Evolutionary conservation across 2,329 filamentous ascomycete species (phyloP), one percentile per base, ranked within the genome.

Genomic region (Didymellaceae sp.): DNA sequence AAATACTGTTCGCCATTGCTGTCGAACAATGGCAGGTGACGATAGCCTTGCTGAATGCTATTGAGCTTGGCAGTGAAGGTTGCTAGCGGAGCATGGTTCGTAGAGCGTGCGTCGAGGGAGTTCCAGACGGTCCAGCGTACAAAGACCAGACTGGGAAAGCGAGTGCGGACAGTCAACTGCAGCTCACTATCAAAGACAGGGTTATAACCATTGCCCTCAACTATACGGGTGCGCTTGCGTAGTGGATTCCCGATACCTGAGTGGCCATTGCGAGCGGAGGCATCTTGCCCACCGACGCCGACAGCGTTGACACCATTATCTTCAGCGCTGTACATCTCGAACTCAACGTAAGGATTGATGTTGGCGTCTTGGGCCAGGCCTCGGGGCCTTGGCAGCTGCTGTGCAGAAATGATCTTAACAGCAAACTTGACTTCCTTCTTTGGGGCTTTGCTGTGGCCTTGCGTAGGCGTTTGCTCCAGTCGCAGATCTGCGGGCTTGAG

Each of bases 241-340:
- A 92, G 84, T 6, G 90, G 90, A 47, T 86, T 82, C 18, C 86
- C 86, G 45, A 88, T 84, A 5, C 86, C 86, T 42, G 85, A 86
- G 64, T 83, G 80, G 25, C 85, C 84, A 61, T 84, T 85, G 44
- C 83, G 83, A 21, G 80, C 79, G 47, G 85, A 87, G 35, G 84
- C 82, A 72, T 88, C 82, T 60, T 83, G 81, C 16, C 86, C 86
- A 39, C 86, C 86, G 63, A 86, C 82, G 25, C 85, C 86, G 42
- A 81, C 83, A 16, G 86, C 85, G 45, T 86, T 87, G 40, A 90
- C 90, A 42, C 87, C 85, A 76, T 94, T 93, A 76, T 97, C 93
- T 73, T 97, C 94, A 31, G 93, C 90, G 65, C 92, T 89, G 71
- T 95, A 94, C 68, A 97, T 88, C 73, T 99, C 93, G 22, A 97